These are phyloP conservation scores for Baeospora myosura DNA, from an alignment of 1,284 basidiomycete genomes.

Conservation along the genomic window DNA sequence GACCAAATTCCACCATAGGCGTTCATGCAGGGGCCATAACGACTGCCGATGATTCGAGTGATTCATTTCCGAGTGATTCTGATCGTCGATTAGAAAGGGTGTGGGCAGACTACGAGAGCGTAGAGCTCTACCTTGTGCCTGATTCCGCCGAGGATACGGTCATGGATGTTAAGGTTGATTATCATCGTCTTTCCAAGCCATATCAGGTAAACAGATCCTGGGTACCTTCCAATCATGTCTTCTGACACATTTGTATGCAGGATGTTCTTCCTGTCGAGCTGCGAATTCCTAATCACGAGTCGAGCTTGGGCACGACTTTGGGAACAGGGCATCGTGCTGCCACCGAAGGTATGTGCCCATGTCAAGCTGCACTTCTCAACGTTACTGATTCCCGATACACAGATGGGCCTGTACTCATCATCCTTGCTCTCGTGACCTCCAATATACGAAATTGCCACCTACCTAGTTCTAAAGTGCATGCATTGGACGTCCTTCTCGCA, in stretches of 20 bases:
- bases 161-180: constrained; percentile 51
- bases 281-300: constrained; percentile 64
- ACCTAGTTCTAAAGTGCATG: constrained; percentile 81
- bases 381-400: constrained; percentile 8
- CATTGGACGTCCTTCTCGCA: constrained; percentile 83
- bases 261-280: constrained; percentile 74
- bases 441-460: constrained; percentile 86
- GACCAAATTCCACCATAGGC: too few species aligned
- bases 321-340: constrained; percentile 46
- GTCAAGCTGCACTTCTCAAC: neutral
- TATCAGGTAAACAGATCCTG: constrained; percentile 46
- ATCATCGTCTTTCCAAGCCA: constrained; percentile 37
- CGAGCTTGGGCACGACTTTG: constrained; percentile 37
- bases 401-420: constrained; percentile 78
- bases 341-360: constrained; percentile 42
- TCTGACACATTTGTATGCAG: constrained; percentile 25
- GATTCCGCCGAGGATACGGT: constrained; percentile 39
- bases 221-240: neutral
- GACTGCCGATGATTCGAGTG: constrained; percentile 22
- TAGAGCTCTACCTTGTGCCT: constrained; percentile 61
- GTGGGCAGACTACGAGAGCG: constrained; percentile 76
- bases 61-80: constrained; percentile 65
- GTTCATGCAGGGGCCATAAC: too few species aligned
- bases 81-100: constrained; percentile 72
- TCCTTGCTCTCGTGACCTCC: constrained; percentile 81